These are phyloP conservation scores for Jasminum sambac DNA, from an alignment of 257 asterid species.

Conservation along the genomic window DNA sequence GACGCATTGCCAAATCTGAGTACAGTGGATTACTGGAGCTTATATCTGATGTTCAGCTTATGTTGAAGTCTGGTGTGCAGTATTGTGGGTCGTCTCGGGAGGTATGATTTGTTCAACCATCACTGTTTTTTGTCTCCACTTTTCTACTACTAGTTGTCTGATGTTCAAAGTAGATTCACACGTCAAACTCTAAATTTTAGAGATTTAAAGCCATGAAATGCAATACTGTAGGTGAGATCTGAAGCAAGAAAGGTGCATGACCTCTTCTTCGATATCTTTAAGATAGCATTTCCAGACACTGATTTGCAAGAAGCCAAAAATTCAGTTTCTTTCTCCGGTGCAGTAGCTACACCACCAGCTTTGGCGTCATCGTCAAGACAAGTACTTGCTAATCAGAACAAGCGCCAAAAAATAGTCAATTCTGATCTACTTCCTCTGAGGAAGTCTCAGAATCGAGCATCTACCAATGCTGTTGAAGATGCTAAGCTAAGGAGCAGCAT, in stretches of 20 bases:
- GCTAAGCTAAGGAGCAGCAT: conserved; percentile 38
- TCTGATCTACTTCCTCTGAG: conserved; percentile 55
- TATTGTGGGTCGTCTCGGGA: conserved; percentile 65
- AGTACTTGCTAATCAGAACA: conserved; percentile 44
- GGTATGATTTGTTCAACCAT: conserved; percentile 42
- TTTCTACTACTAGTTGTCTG: background rate
- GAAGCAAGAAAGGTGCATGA: conserved; percentile 94
- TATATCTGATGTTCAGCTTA: conserved; percentile 82
- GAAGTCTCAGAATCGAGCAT: conserved; percentile 62
- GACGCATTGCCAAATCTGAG: conserved; percentile 65
- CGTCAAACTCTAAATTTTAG: too few species aligned
- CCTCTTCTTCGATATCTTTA: conserved; percentile 88
- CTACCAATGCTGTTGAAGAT: conserved; percentile 45
- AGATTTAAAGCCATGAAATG: too few species aligned
- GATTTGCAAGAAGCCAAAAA: conserved; percentile 83
- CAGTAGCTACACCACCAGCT: conserved; percentile 37
- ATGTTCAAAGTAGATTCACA: too few species aligned
- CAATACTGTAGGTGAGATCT: conserved; percentile 67
- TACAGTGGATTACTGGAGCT: conserved; percentile 74
- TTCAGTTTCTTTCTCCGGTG: conserved; percentile 59
- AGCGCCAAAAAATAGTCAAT: conserved; percentile 57
- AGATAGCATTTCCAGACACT: conserved; percentile 71
- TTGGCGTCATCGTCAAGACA: conserved; percentile 69
- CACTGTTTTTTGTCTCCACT: background rate
- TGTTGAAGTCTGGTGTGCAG: conserved; percentile 77